A percentile compares a stretch with the other conserved stretches of the same genome.
These are phyloP conservation scores for Lepidium africanum DNA, from an alignment of 345 rosid genomes.

Conservation along the genomic window DNA sequence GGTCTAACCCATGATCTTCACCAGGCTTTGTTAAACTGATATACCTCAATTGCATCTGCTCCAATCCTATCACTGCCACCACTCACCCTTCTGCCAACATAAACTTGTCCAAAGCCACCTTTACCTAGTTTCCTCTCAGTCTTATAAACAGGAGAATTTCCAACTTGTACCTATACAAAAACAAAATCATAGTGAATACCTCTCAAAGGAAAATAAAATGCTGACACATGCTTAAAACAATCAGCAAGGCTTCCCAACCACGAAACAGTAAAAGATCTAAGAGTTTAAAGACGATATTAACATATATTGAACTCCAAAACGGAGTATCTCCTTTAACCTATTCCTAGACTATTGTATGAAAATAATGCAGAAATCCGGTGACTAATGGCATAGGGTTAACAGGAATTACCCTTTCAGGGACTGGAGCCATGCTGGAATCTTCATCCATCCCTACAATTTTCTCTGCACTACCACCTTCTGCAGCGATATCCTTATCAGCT, in stretches of 20 bases:
- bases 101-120: conserved; percentile 99
- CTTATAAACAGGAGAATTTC: conserved; percentile 78
- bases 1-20: background rate
- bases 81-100: conserved; percentile 75
- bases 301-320: background rate
- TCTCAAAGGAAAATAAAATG: background rate
- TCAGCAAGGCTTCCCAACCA: background rate
- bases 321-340: background rate
- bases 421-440: conserved; percentile 70
- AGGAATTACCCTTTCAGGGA: conserved; percentile 73
- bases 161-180: conserved; percentile 73
- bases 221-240: background rate
- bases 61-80: conserved; percentile 67
- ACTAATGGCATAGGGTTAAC: background rate
- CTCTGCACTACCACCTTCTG: conserved; percentile 77
- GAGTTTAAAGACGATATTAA: background rate
- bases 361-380: background rate
- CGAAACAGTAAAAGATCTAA: background rate
- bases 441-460: conserved; percentile 71
- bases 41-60: conserved; percentile 78
- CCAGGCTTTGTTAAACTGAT: background rate
- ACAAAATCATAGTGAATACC: background rate
- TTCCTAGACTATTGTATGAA: background rate
- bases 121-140: conserved; percentile 85
- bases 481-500: conserved; percentile 72